Base-by-base conservation (phyloP, 2,329 filamentous ascomycete species). In the Venturia aucupariae region DNA sequence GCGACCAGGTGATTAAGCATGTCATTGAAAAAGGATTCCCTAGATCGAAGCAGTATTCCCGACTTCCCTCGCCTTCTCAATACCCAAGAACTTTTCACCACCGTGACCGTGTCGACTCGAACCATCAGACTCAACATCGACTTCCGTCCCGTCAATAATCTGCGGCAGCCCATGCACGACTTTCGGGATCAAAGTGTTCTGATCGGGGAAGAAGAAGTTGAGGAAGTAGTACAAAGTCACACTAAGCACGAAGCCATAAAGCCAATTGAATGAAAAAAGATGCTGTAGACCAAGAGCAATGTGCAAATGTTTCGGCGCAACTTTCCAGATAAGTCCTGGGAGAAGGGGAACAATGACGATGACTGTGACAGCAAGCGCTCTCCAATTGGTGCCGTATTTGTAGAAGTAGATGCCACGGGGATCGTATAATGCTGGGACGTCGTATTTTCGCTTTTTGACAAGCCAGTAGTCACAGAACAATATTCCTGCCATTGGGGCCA, bases 391-490 rank as follows among this genome's bases (percentile, higher is more conserved):
- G 22, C 70, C 70, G 38, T 65, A 66, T 30, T 64, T 63, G 41
- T 70, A 71, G 27, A 66, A 57, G 59, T 71, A 70, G 22, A 60
- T 64, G 10, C 66, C 67, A 8, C 44, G 10, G 8, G 61, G 64
- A n/a, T 64, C 27, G 57, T 72, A 72, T 15, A 72, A 60, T 3
- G 65, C 66, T 3, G 68, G 70, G 0, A 71, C 66, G 35, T 71
- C 65, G 39, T 65, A 65, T 15, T 63, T 64, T 8, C 67, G 57
- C 6, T 61, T 61, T 41, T 69, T 68, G 17, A 71, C 65, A 2
- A 71, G n/a, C 30, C 39, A 65, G 51, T 60, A 66, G 30, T 66
- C 65, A 19, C n/a, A 24, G 24, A 61, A 19, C 3, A 64, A 13
- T 24, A 66, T 66, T 2, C 22, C 62, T 22, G 39, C 67, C 67